phyloP scores from a whole-genome alignment of 495 filamentous ascomycete genomes.

The Hyaloscypha finlandica region DNA sequence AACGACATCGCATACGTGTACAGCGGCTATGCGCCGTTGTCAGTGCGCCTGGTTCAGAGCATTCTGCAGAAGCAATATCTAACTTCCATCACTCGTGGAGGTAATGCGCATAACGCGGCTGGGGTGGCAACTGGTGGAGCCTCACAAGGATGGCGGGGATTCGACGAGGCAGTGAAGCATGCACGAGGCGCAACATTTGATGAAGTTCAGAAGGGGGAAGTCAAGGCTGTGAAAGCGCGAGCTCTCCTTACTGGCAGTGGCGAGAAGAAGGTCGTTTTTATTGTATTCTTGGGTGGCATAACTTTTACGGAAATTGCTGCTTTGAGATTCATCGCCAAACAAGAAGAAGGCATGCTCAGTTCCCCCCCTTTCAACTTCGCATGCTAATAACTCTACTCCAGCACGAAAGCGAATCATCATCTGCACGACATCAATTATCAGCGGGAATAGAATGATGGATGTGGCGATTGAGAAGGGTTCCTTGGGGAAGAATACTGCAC shows the following conservation, averaged over 20 bases:
- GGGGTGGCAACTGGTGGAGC: slow-evolving; percentile 56
- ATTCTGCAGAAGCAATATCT: slow-evolving; percentile 88
- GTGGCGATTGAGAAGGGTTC: slow-evolving; percentile 74
- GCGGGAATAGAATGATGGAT: slow-evolving; percentile 87
- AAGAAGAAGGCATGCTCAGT: slow-evolving; percentile 67
- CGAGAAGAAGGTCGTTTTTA: slow-evolving; percentile 80
- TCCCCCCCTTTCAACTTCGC: slow-evolving; percentile 1
- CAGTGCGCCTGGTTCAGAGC: slow-evolving; percentile 91
- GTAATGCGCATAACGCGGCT: slow-evolving; percentile 44
- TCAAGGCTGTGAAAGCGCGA: slow-evolving; percentile 87
- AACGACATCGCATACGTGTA: slow-evolving; percentile 97
- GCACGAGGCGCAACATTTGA: slow-evolving; percentile 87
- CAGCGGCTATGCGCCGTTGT: slow-evolving; percentile 93
- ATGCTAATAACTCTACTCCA: slow-evolving; percentile 35
- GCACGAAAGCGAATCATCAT: slow-evolving; percentile 80
- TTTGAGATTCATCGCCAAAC: slow-evolving; percentile 82
- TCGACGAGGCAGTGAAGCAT: slow-evolving; percentile 85
- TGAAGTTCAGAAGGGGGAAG: slow-evolving; percentile 88
- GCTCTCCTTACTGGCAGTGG: slow-evolving; percentile 74
- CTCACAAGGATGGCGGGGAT: slow-evolving; percentile 83
- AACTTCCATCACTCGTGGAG: slow-evolving; percentile 64
- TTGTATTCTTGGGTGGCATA: slow-evolving; percentile 93
- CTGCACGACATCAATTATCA: slow-evolving; percentile 88
- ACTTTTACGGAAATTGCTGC: slow-evolving; percentile 97
- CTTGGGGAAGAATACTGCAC: slow-evolving; percentile 52